Evolutionary conservation across 2,329 filamentous ascomycete genomes (phyloP), one percentile per base, ranked within the genome.

Genomic region (Colletotrichum brevisporum): DNA sequence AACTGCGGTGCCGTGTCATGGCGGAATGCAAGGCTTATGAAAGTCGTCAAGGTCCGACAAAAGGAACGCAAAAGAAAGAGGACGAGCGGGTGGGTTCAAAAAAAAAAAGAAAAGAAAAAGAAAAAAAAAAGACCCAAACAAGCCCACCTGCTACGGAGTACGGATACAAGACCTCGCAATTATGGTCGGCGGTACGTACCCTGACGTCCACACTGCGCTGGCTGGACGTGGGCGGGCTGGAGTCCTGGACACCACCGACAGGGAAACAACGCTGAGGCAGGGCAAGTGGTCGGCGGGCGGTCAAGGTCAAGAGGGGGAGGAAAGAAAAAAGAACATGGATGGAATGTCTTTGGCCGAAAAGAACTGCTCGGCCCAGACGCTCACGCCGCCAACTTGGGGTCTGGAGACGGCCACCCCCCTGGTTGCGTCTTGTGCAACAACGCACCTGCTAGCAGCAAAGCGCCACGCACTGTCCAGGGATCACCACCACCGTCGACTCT

Each of bases 251-350:
- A 27, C 21, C 41, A 43, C 36, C n/a, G 39, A 16, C 48, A 27
- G 26, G 54, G 47, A 21, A 43, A 12, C 27, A 36, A 21, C 18
- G 9, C 6, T 9, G 24, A 24, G 51, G 36, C 53, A 41, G 47
- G 52, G 16, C 41, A 43, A 12, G 41, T 41, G 50, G 65, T 31
- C 48, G n/a, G 59, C 63, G 59, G 64, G 68, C 65, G 68, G 64
- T 64, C 65, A 71, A 60, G 58, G 43, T 64, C 65, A 71, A 60
- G 58, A 36, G 63, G 48, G 39, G 39, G 59, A 61, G 58, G 54
- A 60, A 63, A 64, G 21, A 51, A 50, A 67, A 69, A 69, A 72
- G 62, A 71, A 71, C 65, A 71, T 71, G 70, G 71, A 72, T 72
- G 60, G 69, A 71, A 71, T 64, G 60, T 60, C 69, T 52, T 48